Evolutionary conservation across 257 asterid species (phyloP), one percentile per base, ranked within the genome.

Genomic region (Handroanthus guayacan): DNA sequence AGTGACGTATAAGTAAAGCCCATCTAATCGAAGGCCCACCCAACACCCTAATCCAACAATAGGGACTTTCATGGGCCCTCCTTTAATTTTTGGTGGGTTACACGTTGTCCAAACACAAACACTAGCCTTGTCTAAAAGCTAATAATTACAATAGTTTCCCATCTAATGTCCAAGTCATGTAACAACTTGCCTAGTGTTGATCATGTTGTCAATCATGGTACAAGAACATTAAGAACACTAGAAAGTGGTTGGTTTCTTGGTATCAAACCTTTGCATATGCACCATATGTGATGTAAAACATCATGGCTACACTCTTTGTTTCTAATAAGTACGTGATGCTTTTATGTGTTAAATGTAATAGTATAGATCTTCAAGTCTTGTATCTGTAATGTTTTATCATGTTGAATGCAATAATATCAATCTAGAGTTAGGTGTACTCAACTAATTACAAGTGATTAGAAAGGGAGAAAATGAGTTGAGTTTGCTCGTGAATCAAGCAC

Each of bases 1-100:
- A 69, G 38, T 9, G 47, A n/a, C 16, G 45, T 6, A 20, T 3
- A 31, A 31, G 14, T 9, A 44, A 67, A 65, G 79, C 79, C 85
- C 75, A 72, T 39, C 39, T 20, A 71, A 50, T 18, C 6, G 18
- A 1, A 81, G 81, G 70, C 75, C 74, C 81, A 71, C 85, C 72
- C n/a, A 77, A 56, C 74, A 75, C 45, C 74, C 57, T 3, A 62
- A 69, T 20, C 51, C 31, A 62, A 54, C 62, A 62, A 0, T 17
- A n/a, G 36, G 57, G 52, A 62, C 12, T 41, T 9, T 2, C 14
- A 76, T 54, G 77, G 81, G 78, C 45, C 81, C 67, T 63, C 69
- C 78, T 62, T 52, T 55, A 9, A 51, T 50, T 51, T 41, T 67
- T 66, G n/a, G 78, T 64, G 78, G 73, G 61, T 62, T 64, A 20